A percentile compares a stretch with the other conserved stretches of the same genome.
Evolutionary conservation across 129 eudicot genomes (phyloP).

Genomic region (Flaveria ramosissima): DNA sequence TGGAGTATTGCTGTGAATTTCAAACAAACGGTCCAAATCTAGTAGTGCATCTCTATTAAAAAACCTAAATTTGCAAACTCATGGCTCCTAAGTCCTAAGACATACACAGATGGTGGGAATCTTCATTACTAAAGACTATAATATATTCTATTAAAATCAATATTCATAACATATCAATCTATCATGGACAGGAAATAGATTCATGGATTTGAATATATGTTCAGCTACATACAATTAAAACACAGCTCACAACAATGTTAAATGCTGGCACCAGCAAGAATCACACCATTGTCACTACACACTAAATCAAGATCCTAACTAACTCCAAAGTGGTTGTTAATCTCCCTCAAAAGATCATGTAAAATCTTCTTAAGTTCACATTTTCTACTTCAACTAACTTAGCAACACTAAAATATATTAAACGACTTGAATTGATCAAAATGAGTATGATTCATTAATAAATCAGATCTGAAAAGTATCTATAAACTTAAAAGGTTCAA

Average conservation of each 20-base stretch:
- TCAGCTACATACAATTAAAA: not conserved
- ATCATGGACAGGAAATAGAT: not conserved
- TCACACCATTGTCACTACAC: constrained; percentile 2
- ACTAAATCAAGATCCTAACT: not conserved
- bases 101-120: not conserved
- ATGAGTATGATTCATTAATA: not conserved
- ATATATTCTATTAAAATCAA: not conserved
- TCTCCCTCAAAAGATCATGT: constrained; percentile 15
- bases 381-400: constrained; percentile 1
- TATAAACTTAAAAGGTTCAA: not conserved
- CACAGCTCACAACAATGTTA: constrained; percentile 5
- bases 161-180: constrained; percentile 15
- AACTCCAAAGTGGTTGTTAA: constrained; percentile 2
- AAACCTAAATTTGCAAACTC: constrained; percentile 4
- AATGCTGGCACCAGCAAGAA: not conserved
- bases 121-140: not conserved
- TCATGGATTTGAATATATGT: not conserved
- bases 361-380: constrained; percentile 1
- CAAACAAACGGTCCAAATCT: constrained; percentile 1
- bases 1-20: not conserved
- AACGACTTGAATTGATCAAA: constrained; percentile 14
- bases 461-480: constrained; percentile 16
- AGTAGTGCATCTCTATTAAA: constrained; percentile 8
- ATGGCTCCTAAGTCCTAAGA: constrained; percentile 21
- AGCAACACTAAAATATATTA: constrained; percentile 10